Conservation (phyloP, 139 green algal genomes). For the Micractinium conductrix region DNA sequence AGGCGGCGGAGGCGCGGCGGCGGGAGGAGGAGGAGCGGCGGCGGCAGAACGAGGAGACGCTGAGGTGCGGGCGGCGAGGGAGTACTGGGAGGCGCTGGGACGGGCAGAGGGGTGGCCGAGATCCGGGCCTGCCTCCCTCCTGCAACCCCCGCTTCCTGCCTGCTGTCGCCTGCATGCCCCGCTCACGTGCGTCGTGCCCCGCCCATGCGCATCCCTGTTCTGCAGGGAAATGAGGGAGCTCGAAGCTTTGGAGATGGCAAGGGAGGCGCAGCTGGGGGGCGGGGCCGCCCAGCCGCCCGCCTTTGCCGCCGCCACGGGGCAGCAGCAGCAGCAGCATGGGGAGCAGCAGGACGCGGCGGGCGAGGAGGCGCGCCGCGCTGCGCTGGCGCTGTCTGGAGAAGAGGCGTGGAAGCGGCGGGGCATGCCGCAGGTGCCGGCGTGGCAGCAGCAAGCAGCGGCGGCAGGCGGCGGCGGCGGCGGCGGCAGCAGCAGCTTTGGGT, state of each 20-base stretch:
- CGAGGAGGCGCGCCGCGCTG: constrained; percentile 37
- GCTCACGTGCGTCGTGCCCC: no score
- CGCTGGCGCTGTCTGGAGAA: constrained; percentile 60
- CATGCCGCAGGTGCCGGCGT: not conserved
- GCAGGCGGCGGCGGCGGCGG: constrained; percentile 17
- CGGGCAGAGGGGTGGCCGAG: no score
- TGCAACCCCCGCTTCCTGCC: no score
- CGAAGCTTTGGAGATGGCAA: constrained; percentile 48
- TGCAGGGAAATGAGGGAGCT: constrained; percentile 30
- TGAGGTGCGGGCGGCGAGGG: constrained; percentile 1
- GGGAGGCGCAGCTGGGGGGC: not conserved
- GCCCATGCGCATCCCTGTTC: no score
- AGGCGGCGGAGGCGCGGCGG: constrained; percentile 55
- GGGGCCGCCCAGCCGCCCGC: not conserved
- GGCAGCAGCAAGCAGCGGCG: not conserved
- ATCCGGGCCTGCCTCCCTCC: no score
- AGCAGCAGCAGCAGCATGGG: constrained; percentile 39
- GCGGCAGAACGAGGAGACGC: constrained; percentile 27
- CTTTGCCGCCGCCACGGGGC: constrained; percentile 1
- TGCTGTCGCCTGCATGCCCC: no score
- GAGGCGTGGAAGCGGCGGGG: constrained; percentile 57
- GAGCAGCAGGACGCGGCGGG: constrained; percentile 29
- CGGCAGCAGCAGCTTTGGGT: not conserved
- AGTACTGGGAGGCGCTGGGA: not conserved
- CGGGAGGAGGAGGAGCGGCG: constrained; percentile 4